Base-by-base conservation (phyloP, 2,329 filamentous ascomycete genomes). In the Ascochyta fabae region DNA sequence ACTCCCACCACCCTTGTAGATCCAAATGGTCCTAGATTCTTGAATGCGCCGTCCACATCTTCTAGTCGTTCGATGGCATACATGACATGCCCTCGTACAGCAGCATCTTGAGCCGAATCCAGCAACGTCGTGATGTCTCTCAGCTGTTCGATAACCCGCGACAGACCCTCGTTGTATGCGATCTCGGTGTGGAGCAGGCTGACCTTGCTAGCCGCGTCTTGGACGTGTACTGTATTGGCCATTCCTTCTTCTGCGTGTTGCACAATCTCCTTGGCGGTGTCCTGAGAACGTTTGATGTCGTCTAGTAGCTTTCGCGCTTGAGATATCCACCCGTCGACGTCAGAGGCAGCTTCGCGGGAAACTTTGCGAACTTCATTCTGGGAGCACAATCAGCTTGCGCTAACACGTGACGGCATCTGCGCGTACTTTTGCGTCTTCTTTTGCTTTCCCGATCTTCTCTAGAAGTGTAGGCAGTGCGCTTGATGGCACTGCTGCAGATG, bases 291-390 rank as follows among this genome's bases (percentile, higher is more conserved):
- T 67, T 91, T 86, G 62, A 97, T 94, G 70, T 97, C 94, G 59
- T 88, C 85, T 73, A 96, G 91, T 7, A 97, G 84, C 48, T 88
- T 86, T 75, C 91, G 91, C 43, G 93, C 92, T 74, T 95, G 91
- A 47, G 83, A 79, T 53, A 96, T 90, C 94, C 94, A 98, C 47
- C 88, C 85, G 70, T 92, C 89, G 46, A 96, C 89, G 68, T 96
- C 89, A 35, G 88, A 85, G 53, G 88, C 89, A 16, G 87, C 89
- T 62, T 92, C 87, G 69, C 87, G 85, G 75, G 93, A 96, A 59
- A 95, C 85, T 22, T 80, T 75, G 61, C 88, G 88, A 55, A 98
- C 89, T 66, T 96, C 88, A 56, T 83, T 77, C 87, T 90, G 65
- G 40, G 9, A 26, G 47, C 10, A 41, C 8, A 19, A 16, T 65